These are phyloP conservation scores for Macrophomina tecta DNA, from an alignment of 2,329 filamentous ascomycete species.

Conservation along the genomic window DNA sequence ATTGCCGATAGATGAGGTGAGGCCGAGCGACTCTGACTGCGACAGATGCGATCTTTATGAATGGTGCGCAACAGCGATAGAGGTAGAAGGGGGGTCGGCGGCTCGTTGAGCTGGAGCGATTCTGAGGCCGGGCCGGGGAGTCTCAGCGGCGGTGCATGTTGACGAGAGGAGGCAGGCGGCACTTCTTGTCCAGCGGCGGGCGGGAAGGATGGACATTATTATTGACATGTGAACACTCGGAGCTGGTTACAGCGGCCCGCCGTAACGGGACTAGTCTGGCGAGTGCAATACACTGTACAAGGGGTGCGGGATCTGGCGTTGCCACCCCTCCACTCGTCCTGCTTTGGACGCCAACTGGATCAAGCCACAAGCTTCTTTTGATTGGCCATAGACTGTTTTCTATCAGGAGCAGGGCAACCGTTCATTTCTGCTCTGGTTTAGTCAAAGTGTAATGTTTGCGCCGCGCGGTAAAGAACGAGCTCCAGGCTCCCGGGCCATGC, in stretches of 20 bases:
- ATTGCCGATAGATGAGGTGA: constrained; percentile 24
- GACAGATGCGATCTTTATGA: background rate
- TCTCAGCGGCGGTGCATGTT: constrained; percentile 14
- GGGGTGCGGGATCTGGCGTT: no score
- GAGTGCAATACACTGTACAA: background rate
- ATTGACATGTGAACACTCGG: constrained; percentile 17
- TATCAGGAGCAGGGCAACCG: no score
- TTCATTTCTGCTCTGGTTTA: no score
- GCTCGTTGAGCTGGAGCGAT: background rate
- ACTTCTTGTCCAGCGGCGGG: constrained; percentile 7
- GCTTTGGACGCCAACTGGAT: no score
- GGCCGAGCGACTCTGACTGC: background rate
- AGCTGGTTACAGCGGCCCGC: background rate
- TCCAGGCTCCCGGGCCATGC: background rate
- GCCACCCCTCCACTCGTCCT: no score
- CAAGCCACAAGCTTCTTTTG: no score
- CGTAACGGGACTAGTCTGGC: background rate
- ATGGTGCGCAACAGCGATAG: background rate
- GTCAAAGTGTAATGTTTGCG: no score
- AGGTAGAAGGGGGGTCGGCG: background rate
- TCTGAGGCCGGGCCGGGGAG: background rate
- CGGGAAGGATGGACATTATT: constrained; percentile 6
- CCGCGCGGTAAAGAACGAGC: background rate
- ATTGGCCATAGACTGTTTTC: no score
- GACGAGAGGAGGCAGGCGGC: constrained; percentile 12